Base-by-base conservation (phyloP, 257 asterid species). In the Solanum verrucosum region DNA sequence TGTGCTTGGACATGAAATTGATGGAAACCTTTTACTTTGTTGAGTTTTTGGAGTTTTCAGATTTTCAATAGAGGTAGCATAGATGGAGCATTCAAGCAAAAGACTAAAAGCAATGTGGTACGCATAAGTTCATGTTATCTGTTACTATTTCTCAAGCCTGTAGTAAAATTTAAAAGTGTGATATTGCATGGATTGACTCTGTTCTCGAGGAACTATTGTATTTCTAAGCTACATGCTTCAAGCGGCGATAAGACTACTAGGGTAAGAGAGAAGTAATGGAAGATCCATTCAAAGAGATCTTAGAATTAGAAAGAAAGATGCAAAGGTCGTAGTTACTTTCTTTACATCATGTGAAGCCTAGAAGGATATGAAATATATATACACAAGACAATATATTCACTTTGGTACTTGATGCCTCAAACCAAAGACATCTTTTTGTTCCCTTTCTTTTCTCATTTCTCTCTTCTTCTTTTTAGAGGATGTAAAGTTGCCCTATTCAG, bases 401-500 rank as follows among this genome's bases (percentile, higher is more conserved):
- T 52, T 6, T 6, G n/a, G 63, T 52, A 52, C 9, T 18, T 6
- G 9, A 52, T 52, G 63, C 4, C n/a, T 52, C 63, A 52, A 52
- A 52, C 63, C 63, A 52, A 52, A 52, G 10, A 52, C 63, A 52
- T 52, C 10, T 18, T 16, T 52, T 18, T 18, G 0, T 0, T 52
- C 63, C 10, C 23, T 52, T 52, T 52, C 63, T 52, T 52, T 52
- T 18, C 63, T 18, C 63, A 52, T 52, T 52, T 52, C 63, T 52
- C 23, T 52, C 63, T 2, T 52, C 63, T 52, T 52, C 63, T 52
- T 52, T 16, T 6, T 52, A 18, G 63, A 52, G 63, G 63, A 52
- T 52, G 63, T 52, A 52, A 52, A 52, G 10, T 92, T 95, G 4
- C 98, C 98, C 0, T 94, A 93, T 93, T 94, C 99, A 37, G 46